These are phyloP conservation scores for Emmonsia crescens DNA, from an alignment of 2,329 filamentous ascomycete genomes.

Conservation along the genomic window DNA sequence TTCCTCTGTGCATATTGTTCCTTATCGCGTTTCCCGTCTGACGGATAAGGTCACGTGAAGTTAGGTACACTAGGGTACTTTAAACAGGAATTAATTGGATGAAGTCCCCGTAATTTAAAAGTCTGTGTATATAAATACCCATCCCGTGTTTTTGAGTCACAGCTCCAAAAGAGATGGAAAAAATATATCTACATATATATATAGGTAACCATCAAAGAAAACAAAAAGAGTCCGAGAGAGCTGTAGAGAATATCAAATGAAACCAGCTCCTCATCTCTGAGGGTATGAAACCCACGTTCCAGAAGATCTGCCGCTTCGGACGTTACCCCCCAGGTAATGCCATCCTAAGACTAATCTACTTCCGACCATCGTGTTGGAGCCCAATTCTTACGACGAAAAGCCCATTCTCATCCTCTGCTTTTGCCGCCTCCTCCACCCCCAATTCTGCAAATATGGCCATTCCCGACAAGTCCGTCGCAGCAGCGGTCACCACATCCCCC, in stretches of 20 bases:
- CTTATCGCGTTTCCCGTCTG: too few species aligned
- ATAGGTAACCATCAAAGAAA: too few species aligned
- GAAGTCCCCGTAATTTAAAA: background rate
- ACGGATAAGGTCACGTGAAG: too few species aligned
- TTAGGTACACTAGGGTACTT: background rate
- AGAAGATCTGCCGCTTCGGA: slow-evolving; percentile 5
- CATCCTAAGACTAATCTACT: background rate
- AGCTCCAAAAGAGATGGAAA: too few species aligned
- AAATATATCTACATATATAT: too few species aligned
- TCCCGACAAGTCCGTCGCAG: background rate
- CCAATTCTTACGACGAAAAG: background rate
- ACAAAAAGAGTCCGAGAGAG: background rate
- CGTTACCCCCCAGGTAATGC: background rate
- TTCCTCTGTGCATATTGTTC: too few species aligned
- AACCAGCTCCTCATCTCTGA: background rate
- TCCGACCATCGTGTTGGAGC: background rate
- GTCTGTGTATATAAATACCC: background rate
- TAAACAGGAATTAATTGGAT: background rate
- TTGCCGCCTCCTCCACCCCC: background rate
- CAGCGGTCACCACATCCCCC: background rate
- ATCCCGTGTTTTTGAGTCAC: background rate
- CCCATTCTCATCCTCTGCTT: background rate
- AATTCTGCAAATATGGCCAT: background rate
- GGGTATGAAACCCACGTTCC: slow-evolving; percentile 7
- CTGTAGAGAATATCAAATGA: background rate